Conservation (phyloP, 2,329 filamentous ascomycete genomes). For the Colletotrichum karsti region DNA sequence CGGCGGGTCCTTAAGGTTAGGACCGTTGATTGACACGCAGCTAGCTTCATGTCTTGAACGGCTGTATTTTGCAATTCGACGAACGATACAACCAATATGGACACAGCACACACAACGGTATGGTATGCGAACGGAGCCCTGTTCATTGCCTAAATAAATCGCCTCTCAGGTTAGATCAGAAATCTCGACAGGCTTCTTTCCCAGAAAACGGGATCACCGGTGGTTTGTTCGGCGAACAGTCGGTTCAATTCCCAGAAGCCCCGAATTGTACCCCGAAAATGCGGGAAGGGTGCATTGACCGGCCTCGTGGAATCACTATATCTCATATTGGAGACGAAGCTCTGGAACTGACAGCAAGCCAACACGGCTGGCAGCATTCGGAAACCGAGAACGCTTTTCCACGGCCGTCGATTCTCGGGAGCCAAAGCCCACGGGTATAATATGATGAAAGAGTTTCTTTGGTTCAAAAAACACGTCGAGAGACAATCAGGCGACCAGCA, state of each 20-base stretch:
- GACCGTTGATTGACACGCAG: background rate
- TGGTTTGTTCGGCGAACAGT: constrained; percentile 10
- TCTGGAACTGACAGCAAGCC: background rate
- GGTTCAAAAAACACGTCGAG: background rate
- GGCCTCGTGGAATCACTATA: background rate
- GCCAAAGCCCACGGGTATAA: background rate
- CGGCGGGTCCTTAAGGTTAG: background rate
- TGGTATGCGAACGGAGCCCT: background rate
- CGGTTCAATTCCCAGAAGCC: constrained; percentile 21
- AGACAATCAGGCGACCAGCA: background rate
- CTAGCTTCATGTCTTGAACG: background rate
- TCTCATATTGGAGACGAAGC: background rate
- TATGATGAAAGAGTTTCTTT: background rate
- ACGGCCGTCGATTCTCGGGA: background rate
- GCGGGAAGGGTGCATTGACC: constrained; percentile 14
- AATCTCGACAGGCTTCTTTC: background rate
- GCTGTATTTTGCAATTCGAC: no score
- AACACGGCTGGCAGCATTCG: constrained; percentile 11
- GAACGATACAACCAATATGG: no score
- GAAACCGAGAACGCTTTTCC: background rate
- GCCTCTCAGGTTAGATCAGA: background rate
- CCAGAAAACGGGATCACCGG: background rate
- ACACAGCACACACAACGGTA: no score
- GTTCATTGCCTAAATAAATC: background rate
- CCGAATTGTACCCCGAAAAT: constrained; percentile 23